phyloP scores from a whole-genome alignment of 2,329 filamentous ascomycete species.

The Penicillium sumatraense region DNA sequence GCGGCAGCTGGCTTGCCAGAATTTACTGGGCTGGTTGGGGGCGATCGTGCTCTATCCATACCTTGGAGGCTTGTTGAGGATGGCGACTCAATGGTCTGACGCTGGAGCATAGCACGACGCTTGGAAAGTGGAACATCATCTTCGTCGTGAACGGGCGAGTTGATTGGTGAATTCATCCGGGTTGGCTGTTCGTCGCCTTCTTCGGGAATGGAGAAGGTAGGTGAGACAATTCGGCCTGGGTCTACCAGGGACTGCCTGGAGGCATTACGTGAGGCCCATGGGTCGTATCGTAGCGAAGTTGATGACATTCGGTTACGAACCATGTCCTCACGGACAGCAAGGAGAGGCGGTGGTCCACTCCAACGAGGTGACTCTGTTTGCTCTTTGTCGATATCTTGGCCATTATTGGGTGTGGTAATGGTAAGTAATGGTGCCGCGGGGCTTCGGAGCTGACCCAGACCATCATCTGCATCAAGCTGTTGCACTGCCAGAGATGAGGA shows the following conservation, averaged over 20 bases:
- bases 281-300: slow-evolving; percentile 38
- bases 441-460: slow-evolving; percentile 12
- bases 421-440: slow-evolving; percentile 29
- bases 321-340: slow-evolving; percentile 60
- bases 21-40: slow-evolving; percentile 13
- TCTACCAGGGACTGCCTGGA: slow-evolving; percentile 33
- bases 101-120: slow-evolving; percentile 65
- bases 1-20: slow-evolving; percentile 53
- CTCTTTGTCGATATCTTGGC: slow-evolving; percentile 8
- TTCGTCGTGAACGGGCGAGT: slow-evolving; percentile 42
- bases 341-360: slow-evolving; percentile 50
- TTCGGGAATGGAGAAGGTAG: slow-evolving; percentile 29
- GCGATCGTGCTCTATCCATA: slow-evolving; percentile 15
- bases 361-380: slow-evolving; percentile 26
- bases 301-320: slow-evolving; percentile 48
- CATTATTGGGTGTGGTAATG: slow-evolving; percentile 15
- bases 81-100: slow-evolving; percentile 53
- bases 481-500: slow-evolving; percentile 12
- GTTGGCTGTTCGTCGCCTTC: slow-evolving; percentile 22
- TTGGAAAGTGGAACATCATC: slow-evolving; percentile 76
- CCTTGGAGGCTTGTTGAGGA: slow-evolving; percentile 56
- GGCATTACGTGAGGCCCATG: slow-evolving; percentile 33
- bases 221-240: slow-evolving; percentile 16
- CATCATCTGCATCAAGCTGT: slow-evolving; percentile 2
- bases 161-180: not conserved